Conservation (phyloP, 1,139 yeast genomes). For the Yamadazyma sp. region DNA sequence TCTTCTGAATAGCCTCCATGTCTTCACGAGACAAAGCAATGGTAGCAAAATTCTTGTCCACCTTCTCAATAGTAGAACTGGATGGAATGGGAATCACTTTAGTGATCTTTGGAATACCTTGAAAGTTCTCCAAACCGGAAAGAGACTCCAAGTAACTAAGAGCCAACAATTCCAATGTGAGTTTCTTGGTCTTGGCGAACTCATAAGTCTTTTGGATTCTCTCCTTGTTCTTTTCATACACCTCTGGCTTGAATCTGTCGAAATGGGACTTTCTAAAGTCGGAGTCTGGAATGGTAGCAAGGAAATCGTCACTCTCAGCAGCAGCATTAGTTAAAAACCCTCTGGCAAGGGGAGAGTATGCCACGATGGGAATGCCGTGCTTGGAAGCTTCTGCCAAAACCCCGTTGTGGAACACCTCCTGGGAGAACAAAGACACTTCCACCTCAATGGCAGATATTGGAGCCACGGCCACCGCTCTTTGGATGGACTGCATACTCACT, state of each 20-base stretch:
- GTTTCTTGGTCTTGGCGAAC: conserved; percentile 37
- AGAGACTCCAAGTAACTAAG: conserved; percentile 59
- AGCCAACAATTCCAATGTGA: conserved; percentile 66
- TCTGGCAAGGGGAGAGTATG: conserved; percentile 78
- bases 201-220: conserved; percentile 43
- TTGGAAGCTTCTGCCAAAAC: conserved; percentile 49
- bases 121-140: conserved; percentile 11
- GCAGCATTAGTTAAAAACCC: conserved; percentile 67
- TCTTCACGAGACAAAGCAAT: conserved; percentile 8
- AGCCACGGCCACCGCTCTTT: conserved; percentile 44
- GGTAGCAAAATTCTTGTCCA: conserved; percentile 51
- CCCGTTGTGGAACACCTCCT: conserved; percentile 60
- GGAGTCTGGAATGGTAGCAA: conserved; percentile 3
- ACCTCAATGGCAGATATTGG: conserved; percentile 70
- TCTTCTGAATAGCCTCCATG: conserved; percentile 7
- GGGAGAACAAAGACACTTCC: conserved; percentile 66
- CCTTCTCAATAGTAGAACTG: conserved; percentile 57
- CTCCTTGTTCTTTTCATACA: conserved; percentile 48
- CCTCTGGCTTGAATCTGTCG: conserved; percentile 62
- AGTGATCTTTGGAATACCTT: conserved; percentile 45
- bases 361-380: conserved; percentile 59
- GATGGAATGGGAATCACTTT: conserved; percentile 78
- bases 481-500: conserved; percentile 58
- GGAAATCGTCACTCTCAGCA: conserved; percentile 32
- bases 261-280: conserved; percentile 49